A percentile compares a stretch with the other conserved stretches of the same genome.
Conservation (phyloP, 2,329 filamentous ascomycete species). For the Zasmidium angulare region DNA sequence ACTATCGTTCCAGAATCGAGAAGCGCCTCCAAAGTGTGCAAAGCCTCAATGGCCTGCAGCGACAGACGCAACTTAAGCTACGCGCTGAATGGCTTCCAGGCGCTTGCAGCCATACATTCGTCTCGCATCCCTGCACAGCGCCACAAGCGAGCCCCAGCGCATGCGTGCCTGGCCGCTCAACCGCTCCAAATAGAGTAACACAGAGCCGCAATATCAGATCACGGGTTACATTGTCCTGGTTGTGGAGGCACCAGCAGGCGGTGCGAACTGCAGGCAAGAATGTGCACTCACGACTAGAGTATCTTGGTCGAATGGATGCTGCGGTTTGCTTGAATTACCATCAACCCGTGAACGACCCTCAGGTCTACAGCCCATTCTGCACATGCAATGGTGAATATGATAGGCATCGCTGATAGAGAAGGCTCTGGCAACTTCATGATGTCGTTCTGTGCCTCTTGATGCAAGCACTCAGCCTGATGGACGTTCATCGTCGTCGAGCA, state of each 20-base stretch:
- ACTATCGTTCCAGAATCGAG: neutral
- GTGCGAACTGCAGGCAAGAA: neutral
- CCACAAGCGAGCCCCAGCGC: neutral
- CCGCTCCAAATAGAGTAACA: neutral
- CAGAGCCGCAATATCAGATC: neutral
- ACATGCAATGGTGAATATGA: neutral
- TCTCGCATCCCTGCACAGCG: neutral
- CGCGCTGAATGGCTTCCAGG: neutral
- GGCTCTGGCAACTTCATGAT: neutral
- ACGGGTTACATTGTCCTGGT: no score
- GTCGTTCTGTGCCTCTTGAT: neutral
- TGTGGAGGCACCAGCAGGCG: no score
- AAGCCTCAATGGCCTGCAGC: neutral
- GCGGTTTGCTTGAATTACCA: neutral
- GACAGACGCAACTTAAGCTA: no score
- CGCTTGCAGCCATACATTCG: neutral
- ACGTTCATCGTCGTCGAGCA: neutral
- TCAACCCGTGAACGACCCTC: neutral
- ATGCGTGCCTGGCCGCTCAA: neutral
- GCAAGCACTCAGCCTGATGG: neutral
- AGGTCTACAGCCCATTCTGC: neutral
- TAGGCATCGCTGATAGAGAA: neutral
- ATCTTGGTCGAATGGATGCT: neutral
- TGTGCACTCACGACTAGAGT: neutral
- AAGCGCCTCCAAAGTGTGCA: neutral